A percentile compares a stretch with the other conserved stretches of the same genome.
Conservation (phyloP, 2,329 filamentous ascomycete genomes). For the Colletotrichum sp. region DNA sequence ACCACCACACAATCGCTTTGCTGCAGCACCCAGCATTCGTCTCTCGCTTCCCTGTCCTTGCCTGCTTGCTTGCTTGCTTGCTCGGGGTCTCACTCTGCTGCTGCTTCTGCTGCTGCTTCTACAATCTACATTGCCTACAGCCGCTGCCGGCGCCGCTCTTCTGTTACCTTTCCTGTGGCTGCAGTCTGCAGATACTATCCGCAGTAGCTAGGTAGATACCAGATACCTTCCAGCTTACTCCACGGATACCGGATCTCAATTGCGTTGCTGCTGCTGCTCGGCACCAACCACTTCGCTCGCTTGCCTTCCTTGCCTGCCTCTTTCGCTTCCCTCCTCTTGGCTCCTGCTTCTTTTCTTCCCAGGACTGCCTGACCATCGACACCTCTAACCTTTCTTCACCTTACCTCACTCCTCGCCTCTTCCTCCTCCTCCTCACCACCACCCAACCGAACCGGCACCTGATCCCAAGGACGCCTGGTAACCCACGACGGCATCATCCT, state of each 20-base stretch:
- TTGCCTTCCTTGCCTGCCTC: neutral
- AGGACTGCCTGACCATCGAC: constrained; percentile 4
- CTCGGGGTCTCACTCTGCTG: neutral
- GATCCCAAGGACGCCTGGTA: neutral
- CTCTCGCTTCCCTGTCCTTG: constrained; percentile 13
- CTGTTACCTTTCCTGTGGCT: neutral
- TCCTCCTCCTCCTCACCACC: neutral
- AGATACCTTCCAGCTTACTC: neutral
- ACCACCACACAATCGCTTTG: constrained; percentile 9
- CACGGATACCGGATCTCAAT: neutral
- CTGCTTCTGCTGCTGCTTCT: neutral
- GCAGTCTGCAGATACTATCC: constrained; percentile 2
- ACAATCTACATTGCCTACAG: neutral
- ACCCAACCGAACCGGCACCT: neutral
- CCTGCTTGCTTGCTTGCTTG: neutral
- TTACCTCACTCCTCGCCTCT: neutral
- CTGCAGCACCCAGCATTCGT: neutral
- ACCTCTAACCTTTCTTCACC: neutral
- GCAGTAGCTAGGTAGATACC: neutral
- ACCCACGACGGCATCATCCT: neutral
- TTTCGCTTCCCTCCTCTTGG: constrained; percentile 9
- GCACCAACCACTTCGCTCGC: constrained; percentile 10
- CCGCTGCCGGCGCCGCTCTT: neutral
- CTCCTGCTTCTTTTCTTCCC: constrained; percentile 12
- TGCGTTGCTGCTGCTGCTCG: neutral